Percentiles rank a stretch among this genome's conserved stretches.
Evolutionary conservation across 2,329 filamentous ascomycete genomes (phyloP).

Genomic region (Paecilomyces fulvus): DNA sequence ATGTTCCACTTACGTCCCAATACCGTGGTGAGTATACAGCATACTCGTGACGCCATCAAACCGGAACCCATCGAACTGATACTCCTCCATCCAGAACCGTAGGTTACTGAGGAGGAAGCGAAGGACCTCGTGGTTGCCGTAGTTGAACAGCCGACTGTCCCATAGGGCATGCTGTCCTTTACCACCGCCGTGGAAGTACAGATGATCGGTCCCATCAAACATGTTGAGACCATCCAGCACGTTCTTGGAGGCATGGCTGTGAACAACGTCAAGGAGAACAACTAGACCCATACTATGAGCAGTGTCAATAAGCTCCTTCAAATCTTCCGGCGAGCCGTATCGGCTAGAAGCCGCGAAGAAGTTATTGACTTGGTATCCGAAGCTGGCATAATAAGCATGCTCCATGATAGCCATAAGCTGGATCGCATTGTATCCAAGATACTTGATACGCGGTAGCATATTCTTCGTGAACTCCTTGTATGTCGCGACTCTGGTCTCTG

Average conservation of each 20-base stretch:
- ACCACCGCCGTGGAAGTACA: slow-evolving; percentile 84
- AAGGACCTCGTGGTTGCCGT: slow-evolving; percentile 86
- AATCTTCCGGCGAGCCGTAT: slow-evolving; percentile 85
- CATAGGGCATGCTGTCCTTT: slow-evolving; percentile 86
- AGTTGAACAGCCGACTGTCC: slow-evolving; percentile 97
- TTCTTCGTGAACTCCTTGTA: slow-evolving; percentile 96
- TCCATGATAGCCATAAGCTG: slow-evolving; percentile 99
- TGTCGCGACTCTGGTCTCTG: slow-evolving; percentile 77
- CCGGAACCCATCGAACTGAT: slow-evolving; percentile 90
- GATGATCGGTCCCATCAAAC: slow-evolving; percentile 90
- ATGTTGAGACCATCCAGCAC: slow-evolving; percentile 89
- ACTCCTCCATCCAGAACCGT: slow-evolving; percentile 99
- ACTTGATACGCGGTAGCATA: slow-evolving; percentile 83
- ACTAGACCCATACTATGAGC: slow-evolving; percentile 86
- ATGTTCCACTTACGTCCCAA: slow-evolving; percentile 67
- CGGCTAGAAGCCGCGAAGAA: slow-evolving; percentile 97
- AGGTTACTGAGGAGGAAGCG: slow-evolving; percentile 94
- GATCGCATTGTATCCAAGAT: slow-evolving; percentile 91
- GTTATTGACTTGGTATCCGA: slow-evolving; percentile 97
- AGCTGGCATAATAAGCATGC: slow-evolving; percentile 98
- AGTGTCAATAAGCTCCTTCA: slow-evolving; percentile 94
- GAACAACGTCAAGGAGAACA: slow-evolving; percentile 88
- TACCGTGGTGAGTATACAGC: slow-evolving; percentile 92
- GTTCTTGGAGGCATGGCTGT: slow-evolving; percentile 97
- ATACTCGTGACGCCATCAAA: slow-evolving; percentile 99